Base-by-base conservation (phyloP, 768 basidiomycete species). In the Suillus fuscotomentosus region DNA sequence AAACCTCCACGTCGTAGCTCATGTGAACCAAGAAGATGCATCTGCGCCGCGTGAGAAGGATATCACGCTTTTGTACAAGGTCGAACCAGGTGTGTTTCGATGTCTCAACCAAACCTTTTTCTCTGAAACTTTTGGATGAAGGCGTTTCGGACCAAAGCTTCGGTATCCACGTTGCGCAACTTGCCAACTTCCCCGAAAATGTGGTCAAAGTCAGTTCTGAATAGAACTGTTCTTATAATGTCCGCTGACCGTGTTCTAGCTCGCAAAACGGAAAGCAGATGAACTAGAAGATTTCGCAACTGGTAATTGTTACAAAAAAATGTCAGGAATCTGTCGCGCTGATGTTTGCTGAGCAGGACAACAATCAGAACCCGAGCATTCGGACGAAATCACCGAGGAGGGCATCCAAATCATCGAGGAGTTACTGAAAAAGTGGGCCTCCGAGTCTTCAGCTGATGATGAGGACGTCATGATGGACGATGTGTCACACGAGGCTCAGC, bases 161-260 rank as follows among this genome's bases (percentile, higher is more conserved):
- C 71, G 97, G 97, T 76, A 99, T 99, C 36, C 95, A 99, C 70
- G 97, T 99, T 17, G 97, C 97, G 0, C 85, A 95, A 73, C 81
- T 99, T n/a, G 97, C 97, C 4, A 96, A 98, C 76, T 99, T 99
- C 77, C 97, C 97, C 0, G 92, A 96, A 65, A 91, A 88, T 67
- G 96, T 99, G 13, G 86, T 99, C 65, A 93, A 91, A 82, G 91
- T 92, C 57, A 63, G 81, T 66, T 13, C 22, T 9, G 48, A 2
- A 13, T 57, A 17, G n/a, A 43, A 34, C 13, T 54, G 3, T 41
- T 17, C 1, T 9, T 38, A 39, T 0, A 1, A 13, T 24, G 3
- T 63, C 27, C 5, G 60, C 45, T 57, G 54, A 48, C 45, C 41
- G 4, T 34, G 27, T 65, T 60, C 24, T 71, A 94, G 94, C 85